Base-by-base conservation (phyloP, 1,284 basidiomycete genomes). In the Fomitopsis palustris region DNA sequence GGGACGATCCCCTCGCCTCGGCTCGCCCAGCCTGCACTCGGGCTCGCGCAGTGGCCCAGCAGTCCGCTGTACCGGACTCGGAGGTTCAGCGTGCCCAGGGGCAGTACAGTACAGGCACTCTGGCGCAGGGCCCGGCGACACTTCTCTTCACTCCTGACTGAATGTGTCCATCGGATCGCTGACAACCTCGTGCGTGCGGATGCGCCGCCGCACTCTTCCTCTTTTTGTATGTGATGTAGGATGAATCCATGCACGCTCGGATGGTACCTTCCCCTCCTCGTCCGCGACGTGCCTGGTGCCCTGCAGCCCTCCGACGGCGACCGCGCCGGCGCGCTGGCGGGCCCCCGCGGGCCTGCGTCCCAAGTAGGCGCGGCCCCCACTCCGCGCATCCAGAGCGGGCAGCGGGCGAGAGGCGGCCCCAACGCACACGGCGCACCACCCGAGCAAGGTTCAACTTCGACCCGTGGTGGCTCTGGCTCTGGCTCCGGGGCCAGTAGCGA, bases 181-280 rank as follows among this genome's bases (percentile, higher is more conserved):
- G 45, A 56, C 54, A 47, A 29, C 9, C 45, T 55, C 53, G n/a
- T 9, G 21, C 35, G 55, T 29, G 45, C 42, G 21, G 21, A 25
- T 47, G 27, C 55, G 42, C 29, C 35, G 35, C 35, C 35, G 35
- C 35, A 8, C 35, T 37, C 35, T 37, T 3, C 35, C 12, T 12
- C 39, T 57, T 9, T 25, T 52, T 12, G 16, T 25, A 49, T 55
- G 54, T 51, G 55, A 57, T 29, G 39, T 72, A 90, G 90, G 78
- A 96, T 96, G 93, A 97, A 98, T 71, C 95, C 95, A 54, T 92
- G 90, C 63, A 96, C 94, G 27, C 83, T 96, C n/a, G 90, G 91
- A 6, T 96, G 93, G 87, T 97, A 97, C 74, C 81, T 96, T 25
- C 94, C 95, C 21, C 77, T 96, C 64, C 79, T 95, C 55, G 84